A percentile compares a stretch with the other conserved stretches of the same genome.
These are phyloP conservation scores for Gastrodia elata DNA, from an alignment of 106 monocot species.

Conservation along the genomic window DNA sequence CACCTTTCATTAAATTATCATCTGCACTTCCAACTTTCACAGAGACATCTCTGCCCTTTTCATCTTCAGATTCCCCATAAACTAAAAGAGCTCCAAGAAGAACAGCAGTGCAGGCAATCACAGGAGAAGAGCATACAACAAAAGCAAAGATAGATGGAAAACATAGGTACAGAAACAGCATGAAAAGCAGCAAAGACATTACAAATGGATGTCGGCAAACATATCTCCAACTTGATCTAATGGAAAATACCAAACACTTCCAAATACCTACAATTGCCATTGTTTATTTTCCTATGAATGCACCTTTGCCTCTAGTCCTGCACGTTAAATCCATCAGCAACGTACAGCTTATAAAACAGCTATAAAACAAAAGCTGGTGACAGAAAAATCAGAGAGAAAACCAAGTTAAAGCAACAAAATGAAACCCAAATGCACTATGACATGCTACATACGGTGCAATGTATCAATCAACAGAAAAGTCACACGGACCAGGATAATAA, in stretches of 20 bases:
- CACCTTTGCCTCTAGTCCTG: conserved; percentile 8
- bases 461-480: neutral
- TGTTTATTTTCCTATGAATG: neutral
- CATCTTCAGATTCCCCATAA: conserved; percentile 48
- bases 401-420: neutral
- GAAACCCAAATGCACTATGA: neutral
- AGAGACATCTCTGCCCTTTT: conserved; percentile 9
- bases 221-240: conserved; percentile 19
- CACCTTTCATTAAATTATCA: neutral
- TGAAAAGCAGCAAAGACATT: conserved; percentile 24
- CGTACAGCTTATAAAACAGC: neutral
- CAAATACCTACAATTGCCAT: conserved; percentile 5
- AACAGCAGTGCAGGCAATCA: conserved; percentile 53
- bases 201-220: conserved; percentile 41
- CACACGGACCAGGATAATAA: neutral
- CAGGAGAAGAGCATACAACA: conserved; percentile 42
- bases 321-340: neutral
- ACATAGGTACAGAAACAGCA: conserved; percentile 38
- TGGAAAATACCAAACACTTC: conserved; percentile 14
- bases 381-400: neutral
- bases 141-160: conserved; percentile 47
- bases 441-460: neutral
- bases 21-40: neutral
- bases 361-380: neutral
- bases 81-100: conserved; percentile 62